Base-by-base conservation (phyloP, 163 green algal genomes). In the Coccomyxa subellipsoidea region DNA sequence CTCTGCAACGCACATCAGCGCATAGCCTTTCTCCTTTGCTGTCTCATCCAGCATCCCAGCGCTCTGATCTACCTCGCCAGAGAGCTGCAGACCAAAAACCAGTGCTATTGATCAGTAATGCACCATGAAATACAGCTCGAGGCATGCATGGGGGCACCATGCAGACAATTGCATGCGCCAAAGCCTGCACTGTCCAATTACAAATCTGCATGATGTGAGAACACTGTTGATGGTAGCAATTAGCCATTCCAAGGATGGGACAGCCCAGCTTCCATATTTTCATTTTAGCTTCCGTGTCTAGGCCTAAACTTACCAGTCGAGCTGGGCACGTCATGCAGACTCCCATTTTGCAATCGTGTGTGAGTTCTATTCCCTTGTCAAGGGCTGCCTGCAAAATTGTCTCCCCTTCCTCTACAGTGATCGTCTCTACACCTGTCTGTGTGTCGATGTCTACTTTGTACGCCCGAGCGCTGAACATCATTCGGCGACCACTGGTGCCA, bases 341-440 rank as follows among this genome's bases (percentile, higher is more conserved):
- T 31, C 95, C 95, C 82, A 98, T 93, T 78, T 95, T 97, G 91
- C 95, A 98, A 87, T 98, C 95, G 79, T 97, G 88, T 0, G 93
- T 91, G 23, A 97, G 81, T 39, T 98, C 92, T 12, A 98, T 70
- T 15, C 92, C 92, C 31, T 90, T 77, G 69, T 96, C 92, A 71
- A 94, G 81, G 0, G 91, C 92, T 27, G 88, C 88, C 37, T 90
- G 83, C 54, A 97, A 85, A 34, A 97, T 94, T 36, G 79, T 92
- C 84, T 93, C 80, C 75, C 84, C 92, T 18, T 94, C 90, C 3
- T 85, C 83, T 0, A 97, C 83, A 25, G 70, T 77, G 70, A 47
- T 40, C 40, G 34, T 77, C 40, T 77, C 70, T 77, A 77, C 70
- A 7, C 70, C 66, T 8, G 21, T 73, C n/a, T 32, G 66, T n/a